Percentiles rank a stretch among this genome's conserved stretches.
phyloP scores from a whole-genome alignment of 371 early-diverging fungal species.

The Circinella minor region DNA sequence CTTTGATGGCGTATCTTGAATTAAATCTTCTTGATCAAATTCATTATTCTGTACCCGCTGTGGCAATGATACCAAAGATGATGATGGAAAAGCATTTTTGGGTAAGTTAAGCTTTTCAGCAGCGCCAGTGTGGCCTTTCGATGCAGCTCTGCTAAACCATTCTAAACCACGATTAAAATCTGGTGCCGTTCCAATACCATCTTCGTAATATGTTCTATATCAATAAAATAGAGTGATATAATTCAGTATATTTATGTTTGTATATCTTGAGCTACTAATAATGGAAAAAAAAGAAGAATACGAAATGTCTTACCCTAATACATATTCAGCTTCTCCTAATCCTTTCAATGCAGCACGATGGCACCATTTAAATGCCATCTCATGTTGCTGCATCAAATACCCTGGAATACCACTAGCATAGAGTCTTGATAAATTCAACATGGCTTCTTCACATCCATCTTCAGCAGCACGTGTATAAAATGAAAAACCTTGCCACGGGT shows the following conservation, averaged over 20 bases:
- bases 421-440: conserved; percentile 23
- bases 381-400: conserved; percentile 16
- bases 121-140: conserved; percentile 38
- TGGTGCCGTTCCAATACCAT: conserved; percentile 34
- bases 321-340: conserved; percentile 27
- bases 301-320: conserved; percentile 19
- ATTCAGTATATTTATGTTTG: too few species aligned
- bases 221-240: too few species aligned
- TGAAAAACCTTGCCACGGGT: conserved; percentile 16
- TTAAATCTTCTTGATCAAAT: background rate
- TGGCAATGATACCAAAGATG: background rate
- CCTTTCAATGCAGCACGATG: conserved; percentile 30
- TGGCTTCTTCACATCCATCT: conserved; percentile 23
- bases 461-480: conserved; percentile 28
- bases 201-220: conserved; percentile 44
- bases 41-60: background rate
- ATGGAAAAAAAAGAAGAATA: too few species aligned
- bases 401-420: conserved; percentile 27
- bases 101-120: conserved; percentile 37
- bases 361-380: conserved; percentile 33
- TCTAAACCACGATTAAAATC: conserved; percentile 37
- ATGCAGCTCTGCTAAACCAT: conserved; percentile 39
- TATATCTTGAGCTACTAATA: too few species aligned
- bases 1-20: background rate
- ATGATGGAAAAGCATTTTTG: background rate